These are phyloP conservation scores for Beauveria scarabaeidicola DNA, from an alignment of 2,329 filamentous ascomycete species.

Conservation along the genomic window DNA sequence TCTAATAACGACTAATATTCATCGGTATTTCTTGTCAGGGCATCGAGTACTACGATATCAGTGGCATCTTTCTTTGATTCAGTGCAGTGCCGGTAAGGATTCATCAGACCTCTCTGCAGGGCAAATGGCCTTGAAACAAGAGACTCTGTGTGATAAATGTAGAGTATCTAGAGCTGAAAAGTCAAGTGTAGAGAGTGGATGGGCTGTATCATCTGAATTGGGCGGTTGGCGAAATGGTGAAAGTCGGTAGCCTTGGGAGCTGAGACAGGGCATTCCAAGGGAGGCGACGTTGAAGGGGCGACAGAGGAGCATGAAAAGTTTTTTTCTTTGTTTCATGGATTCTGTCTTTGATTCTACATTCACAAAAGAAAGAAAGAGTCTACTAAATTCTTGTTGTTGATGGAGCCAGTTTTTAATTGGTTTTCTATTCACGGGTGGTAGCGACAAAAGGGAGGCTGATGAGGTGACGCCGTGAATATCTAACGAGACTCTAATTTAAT, in stretches of 20 bases:
- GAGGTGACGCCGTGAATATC: neutral
- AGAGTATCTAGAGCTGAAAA: neutral
- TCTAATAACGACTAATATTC: too few species aligned
- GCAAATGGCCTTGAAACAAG: too few species aligned
- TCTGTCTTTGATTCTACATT: neutral
- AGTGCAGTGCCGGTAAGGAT: too few species aligned
- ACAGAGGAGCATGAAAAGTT: neutral
- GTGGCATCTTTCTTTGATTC: too few species aligned
- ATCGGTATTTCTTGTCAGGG: too few species aligned
- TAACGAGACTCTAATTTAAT: too few species aligned
- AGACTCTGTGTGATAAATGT: too few species aligned
- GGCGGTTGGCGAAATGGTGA: neutral
- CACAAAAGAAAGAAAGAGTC: neutral
- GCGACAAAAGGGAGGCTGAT: neutral
- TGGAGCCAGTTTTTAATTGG: neutral
- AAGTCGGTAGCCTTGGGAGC: neutral
- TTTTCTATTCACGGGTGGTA: neutral
- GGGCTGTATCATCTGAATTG: neutral
- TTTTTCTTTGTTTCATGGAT: neutral
- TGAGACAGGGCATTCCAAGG: neutral
- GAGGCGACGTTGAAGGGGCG: neutral
- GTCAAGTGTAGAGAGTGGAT: neutral
- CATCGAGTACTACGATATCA: too few species aligned
- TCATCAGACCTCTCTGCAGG: too few species aligned
- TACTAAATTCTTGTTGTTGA: neutral